Percentiles rank a stretch among this genome's conserved stretches.
Conservation (phyloP, 257 asterid genomes). For the Thymus mandschuricus region DNA sequence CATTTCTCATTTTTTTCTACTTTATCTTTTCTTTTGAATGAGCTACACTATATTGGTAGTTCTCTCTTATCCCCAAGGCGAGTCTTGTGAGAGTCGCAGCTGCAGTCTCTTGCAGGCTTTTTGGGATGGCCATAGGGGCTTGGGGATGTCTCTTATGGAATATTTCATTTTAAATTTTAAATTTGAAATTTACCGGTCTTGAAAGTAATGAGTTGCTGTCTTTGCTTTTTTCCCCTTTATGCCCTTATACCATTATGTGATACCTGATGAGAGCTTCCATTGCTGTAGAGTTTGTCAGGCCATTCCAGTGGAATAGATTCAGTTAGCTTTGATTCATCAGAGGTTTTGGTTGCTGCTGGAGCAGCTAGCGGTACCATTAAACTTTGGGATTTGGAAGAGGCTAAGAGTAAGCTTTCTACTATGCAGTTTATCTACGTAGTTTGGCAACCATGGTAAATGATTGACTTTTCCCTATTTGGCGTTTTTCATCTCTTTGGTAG, state of each 20-base stretch:
- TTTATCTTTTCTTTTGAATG: background rate
- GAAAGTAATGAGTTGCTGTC: slow-evolving; percentile 16
- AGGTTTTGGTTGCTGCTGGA: slow-evolving; percentile 96
- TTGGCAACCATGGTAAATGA: slow-evolving; percentile 13
- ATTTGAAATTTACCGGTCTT: slow-evolving; percentile 15
- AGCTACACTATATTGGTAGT: slow-evolving; percentile 12
- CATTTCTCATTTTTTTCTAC: slow-evolving; percentile 21
- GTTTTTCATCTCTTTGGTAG: slow-evolving; percentile 42
- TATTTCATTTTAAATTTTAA: background rate
- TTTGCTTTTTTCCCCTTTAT: slow-evolving; percentile 9
- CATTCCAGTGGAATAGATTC: slow-evolving; percentile 99
- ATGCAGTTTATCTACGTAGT: slow-evolving; percentile 21
- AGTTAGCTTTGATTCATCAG: slow-evolving; percentile 95
- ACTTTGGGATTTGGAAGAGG: slow-evolving; percentile 99
- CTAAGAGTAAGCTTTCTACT: slow-evolving; percentile 69
- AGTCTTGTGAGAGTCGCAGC: slow-evolving; percentile 17
- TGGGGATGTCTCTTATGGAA: slow-evolving; percentile 10
- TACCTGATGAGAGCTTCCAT: slow-evolving; percentile 33
- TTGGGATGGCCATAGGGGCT: slow-evolving; percentile 20
- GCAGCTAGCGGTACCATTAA: slow-evolving; percentile 99
- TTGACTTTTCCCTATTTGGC: slow-evolving; percentile 22
- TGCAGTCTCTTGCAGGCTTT: slow-evolving; percentile 20
- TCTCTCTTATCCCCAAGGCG: slow-evolving; percentile 19
- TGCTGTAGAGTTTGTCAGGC: slow-evolving; percentile 90
- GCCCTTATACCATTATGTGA: background rate